Evolutionary conservation across 805 yeast genomes (phyloP).

Genomic region (Hanseniaspora singularis): DNA sequence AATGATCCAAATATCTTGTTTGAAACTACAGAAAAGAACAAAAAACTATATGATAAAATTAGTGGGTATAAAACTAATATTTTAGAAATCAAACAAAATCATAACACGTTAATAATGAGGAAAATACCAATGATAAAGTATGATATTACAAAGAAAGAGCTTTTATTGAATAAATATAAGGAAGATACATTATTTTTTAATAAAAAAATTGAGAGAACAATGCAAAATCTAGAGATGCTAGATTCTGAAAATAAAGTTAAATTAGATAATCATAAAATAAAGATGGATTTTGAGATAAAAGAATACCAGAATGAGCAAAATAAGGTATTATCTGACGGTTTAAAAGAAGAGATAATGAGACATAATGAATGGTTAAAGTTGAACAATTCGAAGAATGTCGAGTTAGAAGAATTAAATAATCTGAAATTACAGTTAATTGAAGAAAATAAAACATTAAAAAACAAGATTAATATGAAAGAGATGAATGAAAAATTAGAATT

Average conservation of each 20-base stretch:
- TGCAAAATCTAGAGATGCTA: slow-evolving; percentile 19
- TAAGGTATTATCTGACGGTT: slow-evolving; percentile 6
- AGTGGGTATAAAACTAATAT: slow-evolving; percentile 23
- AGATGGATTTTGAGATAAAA: slow-evolving; percentile 22
- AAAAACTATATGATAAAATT: slow-evolving; percentile 26
- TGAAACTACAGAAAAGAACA: slow-evolving; percentile 26
- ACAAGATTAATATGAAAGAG: slow-evolving; percentile 21
- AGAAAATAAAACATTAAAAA: slow-evolving; percentile 19
- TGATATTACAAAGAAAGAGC: slow-evolving; percentile 21
- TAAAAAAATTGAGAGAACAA: slow-evolving; percentile 19
- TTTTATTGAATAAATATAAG: slow-evolving; percentile 20
- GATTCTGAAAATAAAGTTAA: slow-evolving; percentile 20
- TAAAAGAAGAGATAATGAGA: neutral
- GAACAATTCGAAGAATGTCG: slow-evolving; percentile 17
- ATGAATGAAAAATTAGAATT: slow-evolving; percentile 17
- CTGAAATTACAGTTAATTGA: slow-evolving; percentile 16
- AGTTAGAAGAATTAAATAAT: slow-evolving; percentile 19
- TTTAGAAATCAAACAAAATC: slow-evolving; percentile 23
- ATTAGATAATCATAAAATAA: slow-evolving; percentile 21
- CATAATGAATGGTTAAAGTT: neutral
- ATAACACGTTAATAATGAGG: slow-evolving; percentile 18
- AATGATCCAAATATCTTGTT: slow-evolving; percentile 27
- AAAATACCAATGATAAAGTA: slow-evolving; percentile 23
- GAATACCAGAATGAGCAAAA: slow-evolving; percentile 18
- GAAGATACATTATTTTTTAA: slow-evolving; percentile 20